A percentile compares a stretch with the other conserved stretches of the same genome.
Evolutionary conservation across 345 rosid genomes (phyloP).

Genomic region (Aegle marmelos): DNA sequence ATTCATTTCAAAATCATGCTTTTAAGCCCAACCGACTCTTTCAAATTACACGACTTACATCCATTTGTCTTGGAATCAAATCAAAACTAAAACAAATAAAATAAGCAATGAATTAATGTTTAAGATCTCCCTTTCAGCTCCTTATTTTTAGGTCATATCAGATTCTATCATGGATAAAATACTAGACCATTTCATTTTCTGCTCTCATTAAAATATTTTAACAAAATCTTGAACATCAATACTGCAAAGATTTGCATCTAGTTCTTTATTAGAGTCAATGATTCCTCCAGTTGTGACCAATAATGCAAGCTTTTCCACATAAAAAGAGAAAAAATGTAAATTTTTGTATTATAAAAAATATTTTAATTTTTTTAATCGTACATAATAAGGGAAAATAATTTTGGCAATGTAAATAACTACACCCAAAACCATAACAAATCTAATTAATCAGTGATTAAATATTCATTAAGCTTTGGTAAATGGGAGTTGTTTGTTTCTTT

Average conservation of each 20-base stretch:
- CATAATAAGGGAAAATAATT: not conserved
- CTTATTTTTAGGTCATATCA: not conserved
- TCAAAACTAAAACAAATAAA: conserved; percentile 2
- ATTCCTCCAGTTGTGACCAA: conserved; percentile 8
- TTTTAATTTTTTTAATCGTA: no score
- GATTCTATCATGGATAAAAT: conserved; percentile 2
- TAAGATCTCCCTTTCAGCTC: conserved; percentile 8
- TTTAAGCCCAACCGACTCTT: not conserved
- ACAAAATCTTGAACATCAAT: conserved; percentile 22
- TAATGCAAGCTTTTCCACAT: conserved; percentile 13
- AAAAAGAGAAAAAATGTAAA: not conserved
- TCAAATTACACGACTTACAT: not conserved
- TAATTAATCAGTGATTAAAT: not conserved
- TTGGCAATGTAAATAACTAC: not conserved
- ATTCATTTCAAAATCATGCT: not conserved
- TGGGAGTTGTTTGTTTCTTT: not conserved
- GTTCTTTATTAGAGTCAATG: conserved; percentile 28
- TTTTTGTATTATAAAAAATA: not conserved
- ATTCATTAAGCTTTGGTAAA: conserved; percentile 1
- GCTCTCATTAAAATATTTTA: conserved; percentile 2
- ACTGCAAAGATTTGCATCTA: conserved; percentile 22
- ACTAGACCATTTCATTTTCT: conserved; percentile 1
- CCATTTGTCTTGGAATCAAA: conserved; percentile 2
- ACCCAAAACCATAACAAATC: not conserved
- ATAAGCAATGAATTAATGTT: not conserved